Percentiles rank a stretch among this genome's conserved stretches.
phyloP scores from a whole-genome alignment of 129 eudicot genomes.

The carrot (Daucus carota) region DNA sequence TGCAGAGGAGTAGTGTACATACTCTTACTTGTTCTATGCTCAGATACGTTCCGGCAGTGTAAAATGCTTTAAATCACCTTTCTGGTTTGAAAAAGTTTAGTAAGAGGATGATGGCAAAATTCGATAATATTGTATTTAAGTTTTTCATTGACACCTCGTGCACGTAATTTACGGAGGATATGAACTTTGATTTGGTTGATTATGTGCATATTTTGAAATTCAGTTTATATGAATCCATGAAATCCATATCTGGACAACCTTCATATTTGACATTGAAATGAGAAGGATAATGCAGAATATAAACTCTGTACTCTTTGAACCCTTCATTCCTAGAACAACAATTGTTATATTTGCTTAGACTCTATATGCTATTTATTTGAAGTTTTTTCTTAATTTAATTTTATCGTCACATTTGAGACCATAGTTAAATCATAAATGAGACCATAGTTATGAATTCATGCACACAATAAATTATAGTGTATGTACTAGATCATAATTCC shows the following conservation, averaged over 20 bases:
- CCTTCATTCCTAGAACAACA: background rate
- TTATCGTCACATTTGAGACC: background rate
- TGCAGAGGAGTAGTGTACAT: background rate
- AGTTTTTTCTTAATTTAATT: background rate
- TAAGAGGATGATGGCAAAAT: background rate
- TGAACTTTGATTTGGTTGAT: background rate
- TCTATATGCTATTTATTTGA: background rate
- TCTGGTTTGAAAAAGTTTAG: background rate
- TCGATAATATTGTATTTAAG: background rate
- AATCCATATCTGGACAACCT: background rate
- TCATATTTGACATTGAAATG: background rate
- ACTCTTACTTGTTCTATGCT: background rate
- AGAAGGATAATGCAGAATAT: background rate
- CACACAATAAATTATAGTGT: background rate
- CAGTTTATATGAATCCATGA: background rate
- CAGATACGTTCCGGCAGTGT: background rate
- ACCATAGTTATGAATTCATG: background rate
- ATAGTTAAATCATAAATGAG: background rate
- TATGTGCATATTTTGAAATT: background rate
- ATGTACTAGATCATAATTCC: background rate
- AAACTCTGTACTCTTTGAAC: background rate
- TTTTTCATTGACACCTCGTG: background rate
- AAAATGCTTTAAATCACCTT: background rate
- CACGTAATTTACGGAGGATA: background rate
- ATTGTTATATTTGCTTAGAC: background rate